Percentiles rank a stretch among this genome's conserved stretches.
Conservation (phyloP, 2,329 filamentous ascomycete genomes). For the Rhytidhysteron rufulum region DNA sequence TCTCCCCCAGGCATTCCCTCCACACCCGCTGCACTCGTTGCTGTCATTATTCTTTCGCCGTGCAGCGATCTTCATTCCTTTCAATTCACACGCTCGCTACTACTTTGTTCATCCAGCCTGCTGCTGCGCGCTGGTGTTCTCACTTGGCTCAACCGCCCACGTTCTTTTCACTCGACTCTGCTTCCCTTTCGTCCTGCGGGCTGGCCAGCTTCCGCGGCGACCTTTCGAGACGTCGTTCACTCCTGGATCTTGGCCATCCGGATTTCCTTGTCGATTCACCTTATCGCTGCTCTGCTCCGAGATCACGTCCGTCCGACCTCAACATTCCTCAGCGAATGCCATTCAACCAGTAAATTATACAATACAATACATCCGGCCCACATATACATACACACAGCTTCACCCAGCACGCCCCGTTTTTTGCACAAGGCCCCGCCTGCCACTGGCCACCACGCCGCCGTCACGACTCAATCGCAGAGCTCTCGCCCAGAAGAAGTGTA, state of each 20-base stretch:
- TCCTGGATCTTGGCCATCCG: neutral
- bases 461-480: too few relatives aligned
- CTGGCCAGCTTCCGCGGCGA: neutral
- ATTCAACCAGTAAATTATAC: too few relatives aligned
- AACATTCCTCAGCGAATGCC: conserved; percentile 1
- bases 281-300: conserved; percentile 1
- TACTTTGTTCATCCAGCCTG: conserved; percentile 1
- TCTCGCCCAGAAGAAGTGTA: too few relatives aligned
- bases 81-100: too few relatives aligned
- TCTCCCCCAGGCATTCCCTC: neutral
- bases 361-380: too few relatives aligned
- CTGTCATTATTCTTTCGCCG: neutral
- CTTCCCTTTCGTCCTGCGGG: conserved; percentile 1
- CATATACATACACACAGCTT: too few relatives aligned
- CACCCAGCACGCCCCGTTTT: too few relatives aligned
- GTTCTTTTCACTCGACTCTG: conserved; percentile 1
- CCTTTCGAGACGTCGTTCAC: neutral
- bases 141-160: neutral
- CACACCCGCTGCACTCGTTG: neutral
- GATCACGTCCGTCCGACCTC: neutral
- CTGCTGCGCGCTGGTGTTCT: conserved; percentile 3
- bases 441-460: too few relatives aligned
- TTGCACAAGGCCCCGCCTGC: too few relatives aligned
- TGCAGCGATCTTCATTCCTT: conserved; percentile 3
- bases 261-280: conserved; percentile 4